Evolutionary conservation across 2,329 filamentous ascomycete genomes (phyloP).

Genomic region (Passalora sequoiae): DNA sequence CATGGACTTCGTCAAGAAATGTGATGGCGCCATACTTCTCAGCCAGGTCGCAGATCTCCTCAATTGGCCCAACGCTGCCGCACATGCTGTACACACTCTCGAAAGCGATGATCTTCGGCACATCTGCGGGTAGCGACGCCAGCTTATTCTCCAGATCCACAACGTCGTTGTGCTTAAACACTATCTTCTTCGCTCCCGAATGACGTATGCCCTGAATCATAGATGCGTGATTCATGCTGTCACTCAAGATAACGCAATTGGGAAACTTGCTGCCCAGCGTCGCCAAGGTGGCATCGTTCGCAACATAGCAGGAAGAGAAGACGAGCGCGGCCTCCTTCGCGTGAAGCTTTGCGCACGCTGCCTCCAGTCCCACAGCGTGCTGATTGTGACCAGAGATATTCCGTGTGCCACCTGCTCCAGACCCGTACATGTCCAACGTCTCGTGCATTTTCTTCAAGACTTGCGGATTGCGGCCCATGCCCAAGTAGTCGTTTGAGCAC

Average conservation of each 20-base stretch:
- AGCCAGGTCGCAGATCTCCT: constrained; percentile 89
- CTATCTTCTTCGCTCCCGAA: constrained; percentile 92
- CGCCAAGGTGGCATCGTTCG: constrained; percentile 93
- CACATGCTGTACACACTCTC: constrained; percentile 99
- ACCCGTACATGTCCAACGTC: constrained; percentile 89
- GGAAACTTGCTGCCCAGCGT: constrained; percentile 96
- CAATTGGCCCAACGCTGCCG: constrained; percentile 91
- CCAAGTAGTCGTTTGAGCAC: constrained; percentile 98
- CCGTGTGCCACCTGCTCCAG: constrained; percentile 88
- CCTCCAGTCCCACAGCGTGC: constrained; percentile 82
- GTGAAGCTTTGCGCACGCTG: constrained; percentile 77
- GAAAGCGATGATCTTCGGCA: constrained; percentile 97
- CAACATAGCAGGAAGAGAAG: constrained; percentile 96
- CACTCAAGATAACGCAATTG: constrained; percentile 94
- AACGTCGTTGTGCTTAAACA: constrained; percentile 99
- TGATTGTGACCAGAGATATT: constrained; percentile 98
- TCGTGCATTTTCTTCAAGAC: constrained; percentile 91
- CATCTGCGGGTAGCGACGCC: constrained; percentile 73
- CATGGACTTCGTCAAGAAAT: constrained; percentile 97
- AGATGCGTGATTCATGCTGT: constrained; percentile 94
- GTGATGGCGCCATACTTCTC: constrained; percentile 97
- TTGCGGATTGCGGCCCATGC: constrained; percentile 87
- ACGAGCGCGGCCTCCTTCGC: constrained; percentile 88
- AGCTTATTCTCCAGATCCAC: constrained; percentile 87
- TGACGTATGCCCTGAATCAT: constrained; percentile 99